These are phyloP conservation scores for Talaromyces sp. DNA, from an alignment of 2,329 filamentous ascomycete species.

Conservation along the genomic window DNA sequence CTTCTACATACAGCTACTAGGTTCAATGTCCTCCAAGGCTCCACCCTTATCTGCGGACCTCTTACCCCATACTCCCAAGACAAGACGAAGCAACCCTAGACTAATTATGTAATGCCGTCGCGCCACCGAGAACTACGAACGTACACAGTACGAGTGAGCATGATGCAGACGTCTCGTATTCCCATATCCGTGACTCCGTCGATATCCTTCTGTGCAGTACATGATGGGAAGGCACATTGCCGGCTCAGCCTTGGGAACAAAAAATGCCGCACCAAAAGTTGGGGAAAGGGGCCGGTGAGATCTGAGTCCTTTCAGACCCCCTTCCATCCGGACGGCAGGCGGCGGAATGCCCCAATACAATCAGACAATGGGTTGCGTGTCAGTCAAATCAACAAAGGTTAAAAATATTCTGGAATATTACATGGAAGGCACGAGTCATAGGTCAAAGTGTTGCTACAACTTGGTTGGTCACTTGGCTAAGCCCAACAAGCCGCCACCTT, in stretches of 20 bases:
- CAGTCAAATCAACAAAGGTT: neutral
- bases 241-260: neutral
- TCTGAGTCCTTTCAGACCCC: neutral
- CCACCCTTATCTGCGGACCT: neutral
- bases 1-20: neutral
- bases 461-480: neutral
- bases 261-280: neutral
- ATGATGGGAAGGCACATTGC: neutral
- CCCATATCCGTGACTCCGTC: neutral
- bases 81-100: constrained; percentile 1
- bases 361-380: neutral
- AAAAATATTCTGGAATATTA: neutral
- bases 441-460: neutral
- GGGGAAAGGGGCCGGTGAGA: neutral
- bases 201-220: neutral
- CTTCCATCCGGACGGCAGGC: neutral
- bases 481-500: neutral
- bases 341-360: neutral
- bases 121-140: neutral
- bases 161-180: neutral
- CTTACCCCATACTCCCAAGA: neutral
- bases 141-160: neutral
- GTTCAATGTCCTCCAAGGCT: neutral
- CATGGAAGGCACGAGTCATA: neutral
- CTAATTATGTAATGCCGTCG: neutral